Conservation (phyloP, 495 filamentous ascomycete genomes). For the Podospora appendiculata region DNA sequence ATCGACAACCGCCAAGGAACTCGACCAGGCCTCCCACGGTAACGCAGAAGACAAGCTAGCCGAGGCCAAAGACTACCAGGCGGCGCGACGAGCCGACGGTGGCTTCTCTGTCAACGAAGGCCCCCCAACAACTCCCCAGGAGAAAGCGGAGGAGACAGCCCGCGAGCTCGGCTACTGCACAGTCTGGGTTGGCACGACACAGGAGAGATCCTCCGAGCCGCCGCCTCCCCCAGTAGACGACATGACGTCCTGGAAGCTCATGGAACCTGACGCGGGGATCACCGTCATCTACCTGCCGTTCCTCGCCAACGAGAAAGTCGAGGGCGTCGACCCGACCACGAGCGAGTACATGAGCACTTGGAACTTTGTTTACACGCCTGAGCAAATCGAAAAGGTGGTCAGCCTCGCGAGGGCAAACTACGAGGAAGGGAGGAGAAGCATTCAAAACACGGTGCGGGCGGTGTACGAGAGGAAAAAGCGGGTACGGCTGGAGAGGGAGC, state of each 20-base stretch:
- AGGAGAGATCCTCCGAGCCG: constrained; percentile 54
- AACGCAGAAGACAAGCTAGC: constrained; percentile 57
- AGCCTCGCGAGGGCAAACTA: constrained; percentile 82
- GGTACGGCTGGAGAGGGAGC: constrained; percentile 53
- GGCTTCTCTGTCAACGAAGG: neutral
- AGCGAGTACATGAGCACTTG: constrained; percentile 87
- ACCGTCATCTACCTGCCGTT: constrained; percentile 88
- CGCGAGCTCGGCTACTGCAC: constrained; percentile 80
- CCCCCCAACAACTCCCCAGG: constrained; percentile 17
- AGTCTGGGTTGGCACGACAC: constrained; percentile 82
- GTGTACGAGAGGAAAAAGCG: constrained; percentile 89
- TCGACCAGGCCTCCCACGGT: constrained; percentile 56
- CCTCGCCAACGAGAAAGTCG: constrained; percentile 68
- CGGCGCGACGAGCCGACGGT: constrained; percentile 17
- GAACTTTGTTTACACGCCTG: constrained; percentile 92
- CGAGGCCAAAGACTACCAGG: constrained; percentile 49
- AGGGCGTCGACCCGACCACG: constrained; percentile 67
- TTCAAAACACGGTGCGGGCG: constrained; percentile 70
- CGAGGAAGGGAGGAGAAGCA: constrained; percentile 65
- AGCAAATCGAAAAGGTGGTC: constrained; percentile 76
- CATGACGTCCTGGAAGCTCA: constrained; percentile 65
- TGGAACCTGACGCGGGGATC: constrained; percentile 73
- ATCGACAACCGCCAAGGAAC: constrained; percentile 49
- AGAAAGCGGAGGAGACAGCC: constrained; percentile 32
- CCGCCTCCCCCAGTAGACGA: constrained; percentile 49